phyloP scores from a whole-genome alignment of 2,329 filamentous ascomycete genomes.

The Cladosporium oxysporum region DNA sequence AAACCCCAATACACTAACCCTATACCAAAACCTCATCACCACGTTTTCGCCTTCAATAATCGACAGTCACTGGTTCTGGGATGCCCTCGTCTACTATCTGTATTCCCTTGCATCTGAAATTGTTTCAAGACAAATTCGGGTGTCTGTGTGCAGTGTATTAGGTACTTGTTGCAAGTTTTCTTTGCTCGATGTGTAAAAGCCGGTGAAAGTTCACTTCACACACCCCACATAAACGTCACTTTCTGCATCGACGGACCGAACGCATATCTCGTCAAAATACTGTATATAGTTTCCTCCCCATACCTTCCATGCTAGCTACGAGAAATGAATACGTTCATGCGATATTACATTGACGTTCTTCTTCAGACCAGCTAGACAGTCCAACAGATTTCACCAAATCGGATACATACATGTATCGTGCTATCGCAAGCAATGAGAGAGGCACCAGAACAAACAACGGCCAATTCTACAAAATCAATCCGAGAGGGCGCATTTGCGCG shows the following conservation, averaged over 20 bases:
- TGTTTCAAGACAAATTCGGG: rapidly evolving
- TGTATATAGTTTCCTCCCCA: background rate
- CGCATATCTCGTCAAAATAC: background rate
- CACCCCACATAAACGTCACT: too few species aligned
- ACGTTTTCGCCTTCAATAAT: background rate
- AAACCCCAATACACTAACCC: background rate
- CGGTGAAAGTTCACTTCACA: background rate
- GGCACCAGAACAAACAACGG: background rate
- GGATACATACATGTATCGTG: background rate
- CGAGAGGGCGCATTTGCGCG: background rate
- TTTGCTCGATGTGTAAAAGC: background rate
- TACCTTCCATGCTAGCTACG: background rate
- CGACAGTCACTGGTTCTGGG: background rate
- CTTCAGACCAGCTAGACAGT: background rate
- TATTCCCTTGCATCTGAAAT: background rate
- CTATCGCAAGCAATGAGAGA: background rate
- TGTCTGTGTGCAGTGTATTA: background rate
- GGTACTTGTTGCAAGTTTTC: background rate
- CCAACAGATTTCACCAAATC: background rate
- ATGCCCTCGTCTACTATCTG: background rate
- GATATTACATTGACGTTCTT: too few species aligned
- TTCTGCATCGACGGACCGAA: background rate
- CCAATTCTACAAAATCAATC: too few species aligned
- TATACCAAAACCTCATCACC: background rate
- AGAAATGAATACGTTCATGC: too few species aligned